These are phyloP conservation scores for Striga asiatica DNA, from an alignment of 257 asterid species.

Conservation along the genomic window DNA sequence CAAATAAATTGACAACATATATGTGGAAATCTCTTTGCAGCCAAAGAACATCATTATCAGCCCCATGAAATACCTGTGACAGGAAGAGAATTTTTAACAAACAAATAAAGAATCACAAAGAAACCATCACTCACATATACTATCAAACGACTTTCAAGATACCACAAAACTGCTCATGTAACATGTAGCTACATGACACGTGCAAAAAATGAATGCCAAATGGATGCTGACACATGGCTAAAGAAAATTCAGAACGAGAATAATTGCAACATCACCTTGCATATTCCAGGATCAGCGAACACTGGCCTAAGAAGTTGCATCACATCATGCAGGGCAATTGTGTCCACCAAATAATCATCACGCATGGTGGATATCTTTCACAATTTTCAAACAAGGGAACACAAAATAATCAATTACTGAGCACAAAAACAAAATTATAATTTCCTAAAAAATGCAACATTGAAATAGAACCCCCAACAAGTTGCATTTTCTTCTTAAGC, in stretches of 20 bases:
- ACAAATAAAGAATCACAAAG: background rate
- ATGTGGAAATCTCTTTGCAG: conserved; percentile 95
- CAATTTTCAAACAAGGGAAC: background rate
- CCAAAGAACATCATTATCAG: conserved; percentile 96
- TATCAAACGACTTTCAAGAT: background rate
- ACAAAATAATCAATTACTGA: background rate
- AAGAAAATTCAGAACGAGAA: conserved; percentile 1
- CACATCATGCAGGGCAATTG: conserved; percentile 69
- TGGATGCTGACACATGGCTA: background rate
- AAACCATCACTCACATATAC: too few species aligned
- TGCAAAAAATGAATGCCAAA: background rate
- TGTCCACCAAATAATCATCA: conserved; percentile 68
- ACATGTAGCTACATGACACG: background rate
- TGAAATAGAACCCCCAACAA: background rate
- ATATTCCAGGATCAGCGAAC: conserved; percentile 68
- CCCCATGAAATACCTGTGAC: conserved; percentile 90
- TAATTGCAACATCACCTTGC: conserved; percentile 48
- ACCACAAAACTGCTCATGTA: background rate
- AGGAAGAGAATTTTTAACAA: conserved; percentile 10
- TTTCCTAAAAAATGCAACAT: background rate
- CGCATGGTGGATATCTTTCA: conserved; percentile 60
- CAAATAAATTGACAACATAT: conserved; percentile 85
- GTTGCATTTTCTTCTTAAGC: background rate
- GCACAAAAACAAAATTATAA: background rate
- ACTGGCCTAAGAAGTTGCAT: conserved; percentile 75